phyloP scores from a whole-genome alignment of 2,329 filamentous ascomycete genomes.

The Neospermospora avenae region DNA sequence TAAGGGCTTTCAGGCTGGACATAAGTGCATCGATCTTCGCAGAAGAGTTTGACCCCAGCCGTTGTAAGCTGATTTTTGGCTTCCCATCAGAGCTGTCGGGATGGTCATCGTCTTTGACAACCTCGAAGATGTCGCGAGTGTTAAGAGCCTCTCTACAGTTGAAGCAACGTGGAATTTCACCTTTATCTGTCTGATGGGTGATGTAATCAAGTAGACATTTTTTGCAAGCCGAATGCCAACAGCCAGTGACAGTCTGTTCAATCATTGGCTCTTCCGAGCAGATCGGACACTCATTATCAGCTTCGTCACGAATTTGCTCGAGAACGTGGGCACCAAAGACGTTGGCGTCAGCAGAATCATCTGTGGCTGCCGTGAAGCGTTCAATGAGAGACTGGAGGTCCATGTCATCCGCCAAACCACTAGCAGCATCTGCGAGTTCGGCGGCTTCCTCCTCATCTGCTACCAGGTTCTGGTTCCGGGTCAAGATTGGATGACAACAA shows the following conservation, averaged over 20 bases:
- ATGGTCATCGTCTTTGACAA: slow-evolving; percentile 73
- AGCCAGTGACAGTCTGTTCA: slow-evolving; percentile 89
- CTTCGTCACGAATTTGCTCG: slow-evolving; percentile 86
- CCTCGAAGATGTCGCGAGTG: slow-evolving; percentile 83
- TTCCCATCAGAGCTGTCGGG: slow-evolving; percentile 43
- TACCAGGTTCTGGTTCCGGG: slow-evolving; percentile 78
- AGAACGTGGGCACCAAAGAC: slow-evolving; percentile 82
- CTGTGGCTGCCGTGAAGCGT: slow-evolving; percentile 71
- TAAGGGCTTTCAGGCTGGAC: slow-evolving; percentile 66
- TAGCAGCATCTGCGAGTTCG: slow-evolving; percentile 71
- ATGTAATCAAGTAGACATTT: slow-evolving; percentile 89
- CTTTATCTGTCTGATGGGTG: slow-evolving; percentile 76
- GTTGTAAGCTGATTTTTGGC: slow-evolving; percentile 57
- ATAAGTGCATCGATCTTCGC: slow-evolving; percentile 85
- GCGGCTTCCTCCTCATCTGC: slow-evolving; percentile 85
- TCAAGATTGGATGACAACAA: slow-evolving; percentile 89
- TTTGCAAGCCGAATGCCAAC: slow-evolving; percentile 97
- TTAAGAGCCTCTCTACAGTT: slow-evolving; percentile 84
- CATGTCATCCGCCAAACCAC: slow-evolving; percentile 91
- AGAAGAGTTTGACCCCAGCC: slow-evolving; percentile 66
- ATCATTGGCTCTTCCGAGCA: slow-evolving; percentile 96
- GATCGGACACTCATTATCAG: slow-evolving; percentile 86
- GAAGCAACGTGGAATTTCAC: slow-evolving; percentile 77
- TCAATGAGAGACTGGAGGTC: slow-evolving; percentile 83
- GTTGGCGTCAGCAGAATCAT: slow-evolving; percentile 61